A percentile compares a stretch with the other conserved stretches of the same genome.
phyloP scores from a whole-genome alignment of 768 basidiomycete genomes.

The Zangia roseola region DNA sequence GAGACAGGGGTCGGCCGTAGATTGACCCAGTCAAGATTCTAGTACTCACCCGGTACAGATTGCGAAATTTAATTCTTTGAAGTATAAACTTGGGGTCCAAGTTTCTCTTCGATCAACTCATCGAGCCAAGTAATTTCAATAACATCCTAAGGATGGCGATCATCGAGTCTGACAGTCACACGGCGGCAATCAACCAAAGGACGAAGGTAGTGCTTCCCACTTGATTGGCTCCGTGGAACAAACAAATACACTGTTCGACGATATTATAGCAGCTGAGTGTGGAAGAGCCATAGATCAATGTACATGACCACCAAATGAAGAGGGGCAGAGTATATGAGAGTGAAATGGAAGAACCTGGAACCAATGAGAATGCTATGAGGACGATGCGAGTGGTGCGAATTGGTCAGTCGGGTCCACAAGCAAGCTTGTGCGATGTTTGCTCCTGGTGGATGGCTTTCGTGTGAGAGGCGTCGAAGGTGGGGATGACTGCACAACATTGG shows the following conservation, averaged over 20 bases:
- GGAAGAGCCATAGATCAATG: neutral
- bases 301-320: neutral
- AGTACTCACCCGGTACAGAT: too few relatives aligned
- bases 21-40: too few relatives aligned
- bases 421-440: constrained; percentile 52
- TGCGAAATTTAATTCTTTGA: too few relatives aligned
- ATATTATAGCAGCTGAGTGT: constrained; percentile 5
- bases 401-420: constrained; percentile 26
- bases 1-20: too few relatives aligned
- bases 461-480: constrained; percentile 55
- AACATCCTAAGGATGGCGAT: too few relatives aligned
- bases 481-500: constrained; percentile 31
- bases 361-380: constrained; percentile 6
- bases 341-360: constrained; percentile 2
- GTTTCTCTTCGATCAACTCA: too few relatives aligned
- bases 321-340: constrained; percentile 2
- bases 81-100: too few relatives aligned
- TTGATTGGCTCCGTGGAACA: neutral
- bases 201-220: neutral
- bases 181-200: too few relatives aligned
- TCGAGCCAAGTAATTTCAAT: too few relatives aligned
- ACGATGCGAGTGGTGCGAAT: constrained; percentile 17
- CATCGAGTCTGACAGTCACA: too few relatives aligned
- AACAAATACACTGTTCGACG: constrained; percentile 1
- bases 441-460: constrained; percentile 59